Percentiles rank a stretch among this genome's conserved stretches.
phyloP scores from a whole-genome alignment of 108 stramenopile species.

The Hondaea fermentalgiana region DNA sequence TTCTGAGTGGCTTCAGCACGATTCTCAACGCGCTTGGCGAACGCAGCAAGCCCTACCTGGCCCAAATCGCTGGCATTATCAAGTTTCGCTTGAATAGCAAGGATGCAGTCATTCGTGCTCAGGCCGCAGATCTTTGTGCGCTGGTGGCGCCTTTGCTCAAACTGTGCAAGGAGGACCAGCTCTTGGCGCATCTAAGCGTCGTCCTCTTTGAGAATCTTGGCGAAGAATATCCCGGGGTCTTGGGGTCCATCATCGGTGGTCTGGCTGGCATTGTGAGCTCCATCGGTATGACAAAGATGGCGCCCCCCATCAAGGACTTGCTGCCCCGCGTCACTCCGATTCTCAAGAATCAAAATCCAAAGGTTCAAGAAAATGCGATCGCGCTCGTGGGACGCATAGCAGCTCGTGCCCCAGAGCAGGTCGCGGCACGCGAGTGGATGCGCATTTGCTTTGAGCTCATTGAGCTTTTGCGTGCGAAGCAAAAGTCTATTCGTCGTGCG shows the following conservation, averaged over 20 bases:
- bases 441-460: constrained; percentile 97
- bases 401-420: constrained; percentile 91
- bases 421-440: constrained; percentile 98
- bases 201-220: constrained; percentile 98
- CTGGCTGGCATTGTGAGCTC: constrained; percentile 92
- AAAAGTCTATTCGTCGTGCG: constrained; percentile 90
- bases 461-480: constrained; percentile 95
- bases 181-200: constrained; percentile 95
- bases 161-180: constrained; percentile 90
- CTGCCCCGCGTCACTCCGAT: constrained; percentile 95
- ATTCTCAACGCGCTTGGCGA: constrained; percentile 89
- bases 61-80: constrained; percentile 93
- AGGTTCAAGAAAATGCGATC: constrained; percentile 96
- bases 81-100: constrained; percentile 98
- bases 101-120: constrained; percentile 91
- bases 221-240: constrained; percentile 93
- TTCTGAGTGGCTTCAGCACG: constrained; percentile 94
- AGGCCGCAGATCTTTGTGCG: constrained; percentile 94
- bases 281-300: constrained; percentile 97
- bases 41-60: constrained; percentile 91
- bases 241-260: constrained; percentile 87
- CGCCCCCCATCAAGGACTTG: constrained; percentile 89
- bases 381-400: constrained; percentile 93
- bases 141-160: constrained; percentile 95
- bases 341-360: constrained; percentile 92